phyloP scores from a whole-genome alignment of 2,329 filamentous ascomycete species.

The Tolypocladium pustulatum region DNA sequence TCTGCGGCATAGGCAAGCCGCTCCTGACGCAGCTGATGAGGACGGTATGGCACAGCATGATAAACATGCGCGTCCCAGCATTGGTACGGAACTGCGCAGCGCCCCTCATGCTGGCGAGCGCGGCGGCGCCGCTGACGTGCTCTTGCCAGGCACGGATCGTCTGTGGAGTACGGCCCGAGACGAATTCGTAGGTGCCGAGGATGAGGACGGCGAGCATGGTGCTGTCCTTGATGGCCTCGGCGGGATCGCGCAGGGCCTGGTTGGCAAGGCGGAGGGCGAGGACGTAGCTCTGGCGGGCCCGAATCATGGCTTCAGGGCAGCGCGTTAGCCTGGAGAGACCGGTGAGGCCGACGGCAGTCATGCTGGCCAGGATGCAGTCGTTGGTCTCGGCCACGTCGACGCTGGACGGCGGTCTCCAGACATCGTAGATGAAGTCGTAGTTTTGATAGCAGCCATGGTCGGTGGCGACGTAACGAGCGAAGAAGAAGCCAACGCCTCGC shows the following conservation, averaged over 20 bases:
- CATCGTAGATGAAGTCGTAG: conserved; percentile 41
- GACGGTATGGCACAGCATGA: conserved; percentile 40
- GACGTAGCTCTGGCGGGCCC: conserved; percentile 39
- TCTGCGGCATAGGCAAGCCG: conserved; percentile 35
- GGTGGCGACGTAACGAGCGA: conserved; percentile 37
- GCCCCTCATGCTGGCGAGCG: conserved; percentile 39
- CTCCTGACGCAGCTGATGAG: conserved; percentile 42
- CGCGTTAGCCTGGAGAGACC: conserved; percentile 36
- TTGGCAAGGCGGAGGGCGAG: conserved; percentile 41
- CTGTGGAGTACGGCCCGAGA: conserved; percentile 33
- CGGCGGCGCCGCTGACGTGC: conserved; percentile 41
- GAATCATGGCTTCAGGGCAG: conserved; percentile 30
- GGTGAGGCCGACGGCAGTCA: conserved; percentile 44
- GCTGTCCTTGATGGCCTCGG: conserved; percentile 32
- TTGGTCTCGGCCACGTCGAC: conserved; percentile 17
- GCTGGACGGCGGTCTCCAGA: conserved; percentile 35
- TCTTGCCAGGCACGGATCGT: conserved; percentile 41
- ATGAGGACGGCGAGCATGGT: conserved; percentile 45
- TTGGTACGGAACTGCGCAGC: conserved; percentile 32
- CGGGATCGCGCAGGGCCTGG: conserved; percentile 33
- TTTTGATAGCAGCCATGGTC: conserved; percentile 37
- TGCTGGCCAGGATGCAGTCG: conserved; percentile 39
- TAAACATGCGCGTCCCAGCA: conserved; percentile 40
- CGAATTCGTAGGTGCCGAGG: conserved; percentile 43
- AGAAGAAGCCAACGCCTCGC: conserved; percentile 37